Evolutionary conservation across 2,329 filamentous ascomycete species (phyloP), one percentile per base, ranked within the genome.

Genomic region (Bipolaris oryzae): DNA sequence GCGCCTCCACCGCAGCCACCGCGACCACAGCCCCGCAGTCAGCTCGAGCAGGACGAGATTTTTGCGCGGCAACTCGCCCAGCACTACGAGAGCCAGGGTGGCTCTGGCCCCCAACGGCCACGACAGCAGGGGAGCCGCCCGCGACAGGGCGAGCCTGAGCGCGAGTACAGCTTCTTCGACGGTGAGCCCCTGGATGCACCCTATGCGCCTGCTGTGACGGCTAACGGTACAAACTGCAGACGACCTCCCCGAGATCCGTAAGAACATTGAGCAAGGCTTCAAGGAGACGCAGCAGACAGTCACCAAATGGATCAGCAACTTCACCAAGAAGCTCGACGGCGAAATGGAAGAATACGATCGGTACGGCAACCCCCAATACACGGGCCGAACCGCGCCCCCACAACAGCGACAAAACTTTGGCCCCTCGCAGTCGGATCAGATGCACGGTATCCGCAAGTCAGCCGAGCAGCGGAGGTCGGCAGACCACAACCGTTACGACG

Each of bases 201-300:
- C 38, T 2, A 34, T 18, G 11, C 2, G 0, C 11, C 42, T 16
- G 3, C 7, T 23, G 7, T 16, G 10, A 3, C 35, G 16, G 15
- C 55, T 45, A 33, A 53, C 7, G 20, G 3, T n/a, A 2, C 13
- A 4, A 11, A 28, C 5, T 18, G n/a, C 63, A 87, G 95, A 99
- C 69, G 95, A 99, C 66, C 85, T 99, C 13, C 94, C 95, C 1
- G 87, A 94, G 47, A 97, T 99, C 72, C 89, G 88, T 64, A 92
- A 96, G 74, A 97, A 96, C 71, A 85, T 99, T 66, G 89, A 89
- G 73, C 96, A 98, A 79, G 95, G 95, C 3, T 99, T 99, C 78
- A 72, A 92, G 53, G 93, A 99, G 72, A 98, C 95, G 1, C 95
- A 98, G 79, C 88, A 86, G 53, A 96, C 91, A 72, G 90, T 99